Base-by-base conservation (phyloP, 176 grass and related monocot genomes). In the Bothriochloa decipiens region DNA sequence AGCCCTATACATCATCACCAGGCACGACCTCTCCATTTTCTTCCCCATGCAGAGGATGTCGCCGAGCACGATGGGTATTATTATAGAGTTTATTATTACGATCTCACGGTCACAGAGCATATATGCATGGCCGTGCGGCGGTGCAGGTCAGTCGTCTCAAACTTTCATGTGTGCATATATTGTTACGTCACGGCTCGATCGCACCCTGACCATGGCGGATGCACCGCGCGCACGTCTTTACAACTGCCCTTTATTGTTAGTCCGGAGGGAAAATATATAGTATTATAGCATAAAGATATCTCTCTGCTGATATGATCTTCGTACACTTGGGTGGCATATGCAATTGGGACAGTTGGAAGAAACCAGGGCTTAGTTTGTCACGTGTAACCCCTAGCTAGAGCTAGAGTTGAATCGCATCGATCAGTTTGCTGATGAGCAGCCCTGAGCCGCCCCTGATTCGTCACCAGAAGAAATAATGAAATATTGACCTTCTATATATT, bases 131-230 rank as follows among this genome's bases (percentile, higher is more conserved):
- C 67, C 17, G 22, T 40, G 36, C n/a, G 11, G 14, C 29, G 29
- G 29, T 32, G 57, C 52, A 2, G 3, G 57, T 83, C 57, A 65
- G 66, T 83, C 68, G 53, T 67, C 45, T 40, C 58, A 58, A 74
- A 13, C 65, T 8, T 62, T 65, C 40, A 40, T 32, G 78, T 32
- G 29, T 32, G 29, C 29, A 32, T 32, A 47, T 41, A 47, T 41
- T 63, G 76, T 25, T 70, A 76, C 78, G n/a, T 89, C 83, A 76
- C 65, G 43, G 26, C n/a, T 42, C 42, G 37, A 50, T 50, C 77
- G 70, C 52, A 22, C 53, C 53, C 22, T 58, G 20, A 9, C 53
- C 53, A 58, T 58, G 20, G 53, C 20, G 20, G 20, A 58, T 58
- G 20, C 53, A 55, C 52, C 17, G 18, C 52, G 15, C 49, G 17